Conservation (phyloP, 306 rosid genomes). For the Lathyrus aphaca region DNA sequence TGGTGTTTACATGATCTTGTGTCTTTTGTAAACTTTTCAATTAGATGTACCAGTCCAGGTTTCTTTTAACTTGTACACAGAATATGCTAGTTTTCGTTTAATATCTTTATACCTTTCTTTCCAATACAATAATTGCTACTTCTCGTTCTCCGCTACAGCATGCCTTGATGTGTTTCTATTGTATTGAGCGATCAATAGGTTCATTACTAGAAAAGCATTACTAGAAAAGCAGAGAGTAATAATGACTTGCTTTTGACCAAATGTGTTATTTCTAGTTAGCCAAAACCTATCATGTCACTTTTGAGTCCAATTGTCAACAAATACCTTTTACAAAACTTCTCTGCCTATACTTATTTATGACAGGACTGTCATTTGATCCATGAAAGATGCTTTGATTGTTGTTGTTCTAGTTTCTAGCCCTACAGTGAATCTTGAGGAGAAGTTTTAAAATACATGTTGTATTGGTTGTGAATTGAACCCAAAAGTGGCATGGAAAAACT, state of each 20-base stretch:
- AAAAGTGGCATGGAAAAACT: conserved; percentile 12
- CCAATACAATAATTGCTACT: neutral
- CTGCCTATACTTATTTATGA: neutral
- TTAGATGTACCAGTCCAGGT: neutral
- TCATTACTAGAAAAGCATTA: conserved; percentile 7
- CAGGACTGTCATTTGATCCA: neutral
- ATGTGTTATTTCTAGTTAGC: neutral
- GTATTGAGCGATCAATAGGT: conserved; percentile 9
- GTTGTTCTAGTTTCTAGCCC: neutral
- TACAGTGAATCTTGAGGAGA: conserved; percentile 2
- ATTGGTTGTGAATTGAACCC: neutral
- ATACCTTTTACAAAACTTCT: conserved; percentile 1
- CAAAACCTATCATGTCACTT: neutral
- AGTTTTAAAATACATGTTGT: neutral
- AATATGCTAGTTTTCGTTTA: conserved; percentile 8
- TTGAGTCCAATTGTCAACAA: conserved; percentile 2
- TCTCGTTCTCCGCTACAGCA: neutral
- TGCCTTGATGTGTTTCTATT: neutral
- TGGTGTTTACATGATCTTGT: conserved; percentile 12
- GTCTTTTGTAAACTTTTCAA: neutral
- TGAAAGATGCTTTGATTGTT: neutral
- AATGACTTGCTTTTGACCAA: neutral
- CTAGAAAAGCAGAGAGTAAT: neutral
- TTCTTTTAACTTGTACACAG: neutral
- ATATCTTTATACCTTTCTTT: neutral